Base-by-base conservation (phyloP, 768 basidiomycete genomes). In the Rhodosporidiobolus sp. region DNA sequence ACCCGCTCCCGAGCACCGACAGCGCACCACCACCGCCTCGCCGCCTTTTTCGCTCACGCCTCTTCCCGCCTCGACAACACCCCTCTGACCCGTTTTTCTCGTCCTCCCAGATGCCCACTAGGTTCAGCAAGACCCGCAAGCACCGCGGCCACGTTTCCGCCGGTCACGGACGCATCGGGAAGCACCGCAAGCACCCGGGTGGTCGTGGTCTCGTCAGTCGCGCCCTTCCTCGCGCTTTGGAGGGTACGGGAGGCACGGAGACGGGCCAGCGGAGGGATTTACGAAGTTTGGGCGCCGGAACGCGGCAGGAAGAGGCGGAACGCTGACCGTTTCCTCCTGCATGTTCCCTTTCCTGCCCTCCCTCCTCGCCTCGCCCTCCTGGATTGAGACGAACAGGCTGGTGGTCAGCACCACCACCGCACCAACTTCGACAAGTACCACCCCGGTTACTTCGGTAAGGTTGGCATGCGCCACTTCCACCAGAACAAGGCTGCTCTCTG, bases 381-480 rank as follows among this genome's bases (percentile, higher is more conserved):
- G 26, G 5, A 6, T 38, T 24, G 32, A 17, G 61, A 9, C 17
- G 7, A 9, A 66, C 67, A 77, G 77, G 92, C 93, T 85, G 96
- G 96, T 92, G 96, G 96, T 88, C 86, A 88, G 85, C 95, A 98
- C 85, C 96, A 99, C 87, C 96, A 99, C 89, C 86, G 79, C 52
- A 80, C 75, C 73, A 79, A 79, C 71, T 80, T 79, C 67, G 80
- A 78, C 60, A 79, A 84, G 85, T 97, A 93, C 90, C 94, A 97
- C 85, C 94, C 94, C 83, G 94, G 94, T 91, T 97, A 97, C 92
- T 98, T 95, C 83, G 73, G 75, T 56, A 76, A 75, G 69, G 80
- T 81, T 82, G 96, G 96, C 92, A 99, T 99, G 95, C 89, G 96
- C 82, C 89, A 89, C 83, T 99, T 90, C 91, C 96, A 99, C 83